These are phyloP conservation scores for Macadamia tetraphylla DNA, from an alignment of 164 flowering plant genomes.

Conservation along the genomic window DNA sequence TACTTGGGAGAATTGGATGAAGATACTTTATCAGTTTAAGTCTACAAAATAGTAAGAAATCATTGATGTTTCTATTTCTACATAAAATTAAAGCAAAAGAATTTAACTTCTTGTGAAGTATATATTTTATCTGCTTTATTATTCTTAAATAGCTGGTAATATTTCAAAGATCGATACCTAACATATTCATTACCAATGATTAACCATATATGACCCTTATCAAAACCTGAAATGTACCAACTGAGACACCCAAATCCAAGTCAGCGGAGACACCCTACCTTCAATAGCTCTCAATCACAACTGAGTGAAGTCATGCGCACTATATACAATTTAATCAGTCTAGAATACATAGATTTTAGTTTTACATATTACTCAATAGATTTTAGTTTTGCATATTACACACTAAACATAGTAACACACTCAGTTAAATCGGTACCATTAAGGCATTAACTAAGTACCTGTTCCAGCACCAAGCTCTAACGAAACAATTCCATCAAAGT, in stretches of 20 bases:
- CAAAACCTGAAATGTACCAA: neutral
- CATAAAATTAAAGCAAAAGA: too few relatives aligned
- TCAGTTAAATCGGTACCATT: neutral
- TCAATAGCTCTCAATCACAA: neutral
- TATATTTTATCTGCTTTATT: too few relatives aligned
- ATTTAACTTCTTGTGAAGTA: too few relatives aligned
- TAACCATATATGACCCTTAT: neutral
- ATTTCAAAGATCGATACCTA: too few relatives aligned
- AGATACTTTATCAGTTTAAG: too few relatives aligned
- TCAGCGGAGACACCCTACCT: neutral
- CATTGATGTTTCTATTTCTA: too few relatives aligned
- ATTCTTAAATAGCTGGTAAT: too few relatives aligned
- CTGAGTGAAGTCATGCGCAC: neutral
- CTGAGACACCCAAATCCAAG: neutral
- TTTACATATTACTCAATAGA: neutral
- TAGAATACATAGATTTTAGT: neutral
- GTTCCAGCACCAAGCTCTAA: slow-evolving; percentile 94
- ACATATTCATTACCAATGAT: too few relatives aligned
- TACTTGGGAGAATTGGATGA: too few relatives aligned
- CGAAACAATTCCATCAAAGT: slow-evolving; percentile 50
- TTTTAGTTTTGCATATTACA: neutral
- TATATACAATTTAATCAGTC: neutral
- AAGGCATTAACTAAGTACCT: slow-evolving; percentile 32
- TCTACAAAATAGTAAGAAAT: too few relatives aligned
- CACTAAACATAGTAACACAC: neutral